Percentiles rank a stretch among this genome's conserved stretches.
These are phyloP conservation scores for Quercus robur DNA, from an alignment of 306 rosid genomes.

Conservation along the genomic window DNA sequence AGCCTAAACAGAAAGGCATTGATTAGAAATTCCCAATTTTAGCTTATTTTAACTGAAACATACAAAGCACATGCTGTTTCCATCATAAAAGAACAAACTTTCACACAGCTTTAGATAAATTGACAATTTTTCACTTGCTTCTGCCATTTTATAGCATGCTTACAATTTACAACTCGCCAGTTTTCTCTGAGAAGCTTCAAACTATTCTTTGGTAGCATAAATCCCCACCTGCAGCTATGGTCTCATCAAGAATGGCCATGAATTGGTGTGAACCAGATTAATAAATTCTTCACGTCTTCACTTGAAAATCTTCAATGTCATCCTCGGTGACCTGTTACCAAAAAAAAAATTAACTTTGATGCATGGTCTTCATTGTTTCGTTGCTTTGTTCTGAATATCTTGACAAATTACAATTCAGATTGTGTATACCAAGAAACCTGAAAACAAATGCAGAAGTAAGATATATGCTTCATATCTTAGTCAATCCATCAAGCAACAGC, in stretches of 20 bases:
- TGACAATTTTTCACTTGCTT: too few species aligned
- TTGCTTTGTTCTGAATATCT: not conserved
- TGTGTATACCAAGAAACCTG: not conserved
- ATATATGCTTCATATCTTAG: too few species aligned
- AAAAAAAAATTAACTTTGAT: not conserved
- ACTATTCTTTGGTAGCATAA: slow-evolving; percentile 64
- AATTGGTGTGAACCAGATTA: slow-evolving; percentile 73
- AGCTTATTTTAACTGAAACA: too few species aligned
- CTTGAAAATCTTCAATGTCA: slow-evolving; percentile 80
- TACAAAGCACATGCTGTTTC: too few species aligned
- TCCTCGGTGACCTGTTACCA: too few species aligned
- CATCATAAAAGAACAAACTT: not conserved
- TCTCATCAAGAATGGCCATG: slow-evolving; percentile 73
- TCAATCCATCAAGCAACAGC: too few species aligned
- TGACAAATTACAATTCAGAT: not conserved
- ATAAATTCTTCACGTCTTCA: slow-evolving; percentile 65
- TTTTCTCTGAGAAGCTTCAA: slow-evolving; percentile 71
- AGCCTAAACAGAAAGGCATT: too few species aligned
- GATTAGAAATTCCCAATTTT: too few species aligned
- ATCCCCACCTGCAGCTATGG: slow-evolving; percentile 60
- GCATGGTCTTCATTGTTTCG: slow-evolving; percentile 58
- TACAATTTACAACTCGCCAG: slow-evolving; percentile 38
- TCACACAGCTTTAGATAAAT: slow-evolving; percentile 9
- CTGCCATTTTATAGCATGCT: not conserved
- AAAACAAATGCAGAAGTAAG: too few species aligned